A percentile compares a stretch with the other conserved stretches of the same genome.
These are phyloP conservation scores for Ambispora gerdemannii DNA, from an alignment of 192 early-diverging fungal genomes.

Conservation along the genomic window DNA sequence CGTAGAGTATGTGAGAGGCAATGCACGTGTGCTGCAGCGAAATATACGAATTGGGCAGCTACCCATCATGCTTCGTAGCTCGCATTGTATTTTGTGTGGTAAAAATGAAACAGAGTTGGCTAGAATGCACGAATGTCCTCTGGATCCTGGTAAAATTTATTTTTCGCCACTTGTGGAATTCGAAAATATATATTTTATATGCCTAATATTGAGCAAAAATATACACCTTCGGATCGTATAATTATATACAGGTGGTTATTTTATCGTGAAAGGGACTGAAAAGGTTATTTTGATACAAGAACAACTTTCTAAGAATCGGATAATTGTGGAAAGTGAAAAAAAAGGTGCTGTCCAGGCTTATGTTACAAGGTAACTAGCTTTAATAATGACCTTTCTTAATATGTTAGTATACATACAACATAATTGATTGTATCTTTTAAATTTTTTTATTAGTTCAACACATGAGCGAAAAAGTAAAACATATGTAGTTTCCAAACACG, in stretches of 20 bases:
- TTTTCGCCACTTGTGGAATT: too few relatives aligned
- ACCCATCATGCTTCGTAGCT: conserved; percentile 94
- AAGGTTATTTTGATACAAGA: conserved; percentile 98
- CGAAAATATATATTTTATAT: too few relatives aligned
- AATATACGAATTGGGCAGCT: conserved; percentile 85
- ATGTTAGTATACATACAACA: not conserved
- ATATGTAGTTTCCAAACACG: conserved; percentile 63
- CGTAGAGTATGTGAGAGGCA: conserved; percentile 85
- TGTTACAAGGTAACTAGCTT: conserved; percentile 64
- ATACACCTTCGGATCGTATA: too few relatives aligned
- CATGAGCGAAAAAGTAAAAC: conserved; percentile 94
- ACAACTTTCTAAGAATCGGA: conserved; percentile 97
- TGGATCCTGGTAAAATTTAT: conserved; percentile 75
- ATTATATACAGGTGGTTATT: conserved; percentile 73
- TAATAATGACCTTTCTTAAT: too few relatives aligned
- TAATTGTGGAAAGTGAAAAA: conserved; percentile 87
- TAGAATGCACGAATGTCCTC: conserved; percentile 86
- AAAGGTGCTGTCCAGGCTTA: conserved; percentile 78
- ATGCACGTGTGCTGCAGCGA: conserved; percentile 73
- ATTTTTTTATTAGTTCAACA: conserved; percentile 62
- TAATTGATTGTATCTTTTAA: not conserved
- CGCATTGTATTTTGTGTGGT: conserved; percentile 75
- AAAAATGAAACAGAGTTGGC: conserved; percentile 82
- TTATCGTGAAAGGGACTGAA: conserved; percentile 92
- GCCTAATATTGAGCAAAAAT: too few relatives aligned